Conservation (phyloP, 805 yeast genomes). For the Metschnikowia reukaufii region DNA sequence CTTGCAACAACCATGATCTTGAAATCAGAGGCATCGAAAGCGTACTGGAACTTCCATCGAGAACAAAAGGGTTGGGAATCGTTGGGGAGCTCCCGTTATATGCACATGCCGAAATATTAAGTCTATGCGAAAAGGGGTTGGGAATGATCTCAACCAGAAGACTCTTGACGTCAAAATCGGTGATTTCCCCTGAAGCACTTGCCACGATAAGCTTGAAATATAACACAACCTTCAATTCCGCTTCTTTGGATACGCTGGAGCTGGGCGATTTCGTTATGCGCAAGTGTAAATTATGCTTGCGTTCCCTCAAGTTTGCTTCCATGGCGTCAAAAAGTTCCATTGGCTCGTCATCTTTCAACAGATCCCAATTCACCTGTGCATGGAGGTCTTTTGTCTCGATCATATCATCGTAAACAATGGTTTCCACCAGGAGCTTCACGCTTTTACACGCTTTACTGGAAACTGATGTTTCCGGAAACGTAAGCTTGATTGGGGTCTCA, state of each 20-base stretch:
- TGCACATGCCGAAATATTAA: constrained; percentile 29
- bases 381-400: constrained; percentile 19
- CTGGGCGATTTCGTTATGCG: constrained; percentile 25
- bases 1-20: constrained; percentile 31
- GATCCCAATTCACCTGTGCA: constrained; percentile 34
- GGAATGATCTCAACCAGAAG: constrained; percentile 26
- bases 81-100: constrained; percentile 26
- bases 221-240: constrained; percentile 16
- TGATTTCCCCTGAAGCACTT: constrained; percentile 21
- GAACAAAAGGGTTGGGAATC: constrained; percentile 39
- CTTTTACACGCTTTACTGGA: constrained; percentile 20
- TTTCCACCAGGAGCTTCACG: constrained; percentile 24
- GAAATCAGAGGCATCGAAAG: constrained; percentile 31
- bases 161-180: constrained; percentile 26
- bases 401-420: constrained; percentile 18
- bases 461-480: constrained; percentile 18
- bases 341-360: constrained; percentile 41
- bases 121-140: constrained; percentile 25
- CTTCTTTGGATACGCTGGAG: constrained; percentile 13
- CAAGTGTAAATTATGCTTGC: constrained; percentile 22
- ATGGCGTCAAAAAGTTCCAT: constrained; percentile 24
- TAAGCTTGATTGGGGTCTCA: constrained; percentile 21
- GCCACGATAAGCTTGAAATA: constrained; percentile 27
- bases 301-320: constrained; percentile 6
- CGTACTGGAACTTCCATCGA: constrained; percentile 17